A percentile compares a stretch with the other conserved stretches of the same genome.
Conservation (phyloP, 306 rosid species). For the Vigna hirtella region DNA sequence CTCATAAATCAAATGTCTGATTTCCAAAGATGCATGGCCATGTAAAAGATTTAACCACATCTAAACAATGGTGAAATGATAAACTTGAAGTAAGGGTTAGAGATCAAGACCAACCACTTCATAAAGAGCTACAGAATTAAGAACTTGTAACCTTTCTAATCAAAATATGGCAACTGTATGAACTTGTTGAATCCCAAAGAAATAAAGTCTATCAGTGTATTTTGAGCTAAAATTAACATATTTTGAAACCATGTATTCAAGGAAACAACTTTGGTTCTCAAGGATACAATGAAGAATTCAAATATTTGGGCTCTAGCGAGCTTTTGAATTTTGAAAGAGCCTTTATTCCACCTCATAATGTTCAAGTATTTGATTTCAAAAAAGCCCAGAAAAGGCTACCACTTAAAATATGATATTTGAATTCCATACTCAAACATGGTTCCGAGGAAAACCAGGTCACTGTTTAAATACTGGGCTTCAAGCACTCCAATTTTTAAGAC, state of each 20-base stretch:
- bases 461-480: neutral
- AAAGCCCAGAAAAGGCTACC: neutral
- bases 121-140: neutral
- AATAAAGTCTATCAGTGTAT: neutral
- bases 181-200: neutral
- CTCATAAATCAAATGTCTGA: neutral
- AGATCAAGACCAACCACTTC: neutral
- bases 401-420: neutral
- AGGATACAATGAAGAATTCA: neutral
- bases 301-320: neutral
- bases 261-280: neutral
- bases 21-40: neutral
- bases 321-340: neutral
- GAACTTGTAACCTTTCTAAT: neutral
- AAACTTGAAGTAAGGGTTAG: conserved; percentile 12
- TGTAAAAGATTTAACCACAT: neutral
- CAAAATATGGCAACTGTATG: neutral
- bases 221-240: neutral
- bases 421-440: neutral
- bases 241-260: neutral
- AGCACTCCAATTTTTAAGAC: neutral
- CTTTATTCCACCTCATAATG: neutral
- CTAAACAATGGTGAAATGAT: neutral
- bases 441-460: neutral
- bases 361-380: neutral